Evolutionary conservation across 2,329 filamentous ascomycete species (phyloP).

Genomic region (Diaporthe sp.): DNA sequence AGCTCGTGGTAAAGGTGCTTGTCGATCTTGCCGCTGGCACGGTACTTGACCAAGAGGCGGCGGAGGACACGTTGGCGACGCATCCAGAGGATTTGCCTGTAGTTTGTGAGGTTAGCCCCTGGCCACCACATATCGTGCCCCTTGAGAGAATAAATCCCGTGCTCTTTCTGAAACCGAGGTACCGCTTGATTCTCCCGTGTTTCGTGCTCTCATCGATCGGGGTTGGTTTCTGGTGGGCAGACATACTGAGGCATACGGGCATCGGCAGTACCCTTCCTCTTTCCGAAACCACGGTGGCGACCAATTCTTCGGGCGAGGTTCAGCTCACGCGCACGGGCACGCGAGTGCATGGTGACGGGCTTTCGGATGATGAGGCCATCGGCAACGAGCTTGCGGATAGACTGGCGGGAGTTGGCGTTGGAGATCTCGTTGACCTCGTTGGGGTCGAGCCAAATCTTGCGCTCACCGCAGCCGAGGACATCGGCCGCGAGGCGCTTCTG

Average conservation of each 20-base stretch:
- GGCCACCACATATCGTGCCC: background rate
- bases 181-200: constrained; percentile 1
- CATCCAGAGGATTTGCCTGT: constrained; percentile 98
- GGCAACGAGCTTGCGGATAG: constrained; percentile 98
- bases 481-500: constrained; percentile 99
- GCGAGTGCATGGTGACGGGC: constrained; percentile 99
- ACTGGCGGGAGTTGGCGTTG: constrained; percentile 99
- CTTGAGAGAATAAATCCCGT: background rate
- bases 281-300: constrained; percentile 99
- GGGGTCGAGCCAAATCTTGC: constrained; percentile 99
- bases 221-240: constrained; percentile 18
- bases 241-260: constrained; percentile 98
- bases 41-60: constrained; percentile 99
- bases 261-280: constrained; percentile 99
- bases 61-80: constrained; percentile 99
- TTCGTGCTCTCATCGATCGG: constrained; percentile 5
- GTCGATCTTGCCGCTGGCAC: constrained; percentile 99
- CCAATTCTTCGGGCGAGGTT: constrained; percentile 94
- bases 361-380: constrained; percentile 99
- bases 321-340: constrained; percentile 94
- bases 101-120: constrained; percentile 43
- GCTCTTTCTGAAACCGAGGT: constrained; percentile 22
- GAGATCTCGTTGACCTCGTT: constrained; percentile 99
- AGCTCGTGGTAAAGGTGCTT: constrained; percentile 99
- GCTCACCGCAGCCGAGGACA: constrained; percentile 98